Conservation (phyloP, 371 early-diverging fungal genomes). For the Mucor sp. region DNA sequence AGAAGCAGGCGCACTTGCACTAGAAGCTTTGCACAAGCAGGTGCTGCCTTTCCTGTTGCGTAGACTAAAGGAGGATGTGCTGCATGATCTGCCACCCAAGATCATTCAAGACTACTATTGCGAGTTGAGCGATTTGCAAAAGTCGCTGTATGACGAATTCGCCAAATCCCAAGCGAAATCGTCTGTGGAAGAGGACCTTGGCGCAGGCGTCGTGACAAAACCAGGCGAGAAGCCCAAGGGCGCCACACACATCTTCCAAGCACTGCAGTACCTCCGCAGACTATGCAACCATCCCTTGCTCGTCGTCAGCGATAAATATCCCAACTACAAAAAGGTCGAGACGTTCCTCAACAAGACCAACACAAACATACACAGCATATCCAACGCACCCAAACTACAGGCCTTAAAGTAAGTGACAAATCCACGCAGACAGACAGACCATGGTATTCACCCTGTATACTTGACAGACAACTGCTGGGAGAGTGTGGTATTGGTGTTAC, state of each 20-base stretch:
- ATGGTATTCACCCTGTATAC: not conserved
- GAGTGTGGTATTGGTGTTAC: slow-evolving; percentile 93
- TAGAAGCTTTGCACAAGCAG: slow-evolving; percentile 95
- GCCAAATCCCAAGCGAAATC: slow-evolving; percentile 64
- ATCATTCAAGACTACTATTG: slow-evolving; percentile 99
- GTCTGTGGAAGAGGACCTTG: slow-evolving; percentile 53
- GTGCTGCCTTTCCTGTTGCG: slow-evolving; percentile 97
- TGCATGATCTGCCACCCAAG: slow-evolving; percentile 99
- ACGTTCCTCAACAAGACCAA: slow-evolving; percentile 61
- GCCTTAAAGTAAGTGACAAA: slow-evolving; percentile 69
- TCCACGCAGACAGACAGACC: too few relatives aligned
- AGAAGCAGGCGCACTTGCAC: slow-evolving; percentile 82
- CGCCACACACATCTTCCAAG: slow-evolving; percentile 94
- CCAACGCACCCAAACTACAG: slow-evolving; percentile 91
- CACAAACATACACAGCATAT: slow-evolving; percentile 76
- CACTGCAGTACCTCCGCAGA: slow-evolving; percentile 93
- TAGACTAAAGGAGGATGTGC: slow-evolving; percentile 98
- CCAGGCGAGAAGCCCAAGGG: slow-evolving; percentile 40
- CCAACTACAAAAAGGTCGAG: slow-evolving; percentile 74
- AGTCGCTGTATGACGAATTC: slow-evolving; percentile 90
- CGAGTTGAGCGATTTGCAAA: slow-evolving; percentile 88
- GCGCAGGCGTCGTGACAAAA: slow-evolving; percentile 21
- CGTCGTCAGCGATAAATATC: slow-evolving; percentile 85
- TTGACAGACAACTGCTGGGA: slow-evolving; percentile 70
- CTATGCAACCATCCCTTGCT: slow-evolving; percentile 96